Conservation (phyloP, 768 basidiomycete species). For the Panus rudis region DNA sequence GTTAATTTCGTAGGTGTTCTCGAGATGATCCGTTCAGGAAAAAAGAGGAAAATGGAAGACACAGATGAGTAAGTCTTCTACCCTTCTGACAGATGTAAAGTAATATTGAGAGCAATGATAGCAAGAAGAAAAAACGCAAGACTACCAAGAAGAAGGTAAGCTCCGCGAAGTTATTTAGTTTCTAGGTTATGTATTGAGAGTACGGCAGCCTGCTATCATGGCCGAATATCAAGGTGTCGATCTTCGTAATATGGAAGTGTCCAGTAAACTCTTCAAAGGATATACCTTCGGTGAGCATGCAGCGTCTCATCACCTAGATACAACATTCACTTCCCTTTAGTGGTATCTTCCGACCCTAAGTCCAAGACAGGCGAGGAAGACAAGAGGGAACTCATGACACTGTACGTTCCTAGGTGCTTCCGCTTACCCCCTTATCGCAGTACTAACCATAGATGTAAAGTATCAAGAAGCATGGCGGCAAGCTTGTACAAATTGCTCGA, state of each 20-base stretch:
- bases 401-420: conserved; percentile 34
- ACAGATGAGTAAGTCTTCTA: conserved; percentile 38
- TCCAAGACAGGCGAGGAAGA: conserved; percentile 60
- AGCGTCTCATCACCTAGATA: background rate
- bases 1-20: conserved; percentile 38
- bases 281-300: conserved; percentile 81
- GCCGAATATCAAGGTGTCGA: conserved; percentile 63
- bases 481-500: conserved; percentile 52
- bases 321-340: conserved; percentile 34
- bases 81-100: background rate
- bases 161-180: background rate
- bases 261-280: conserved; percentile 63
- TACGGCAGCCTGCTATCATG: conserved; percentile 47
- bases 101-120: conserved; percentile 19
- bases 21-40: conserved; percentile 53
- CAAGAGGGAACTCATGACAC: conserved; percentile 59
- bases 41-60: conserved; percentile 70
- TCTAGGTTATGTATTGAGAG: background rate
- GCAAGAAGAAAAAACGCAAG: conserved; percentile 60
- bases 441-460: conserved; percentile 27
- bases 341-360: conserved; percentile 71
- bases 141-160: conserved; percentile 43
- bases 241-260: conserved; percentile 48
- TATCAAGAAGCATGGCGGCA: conserved; percentile 66
- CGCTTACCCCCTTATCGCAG: background rate